A percentile compares a stretch with the other conserved stretches of the same genome.
Evolutionary conservation across 192 early-diverging fungal genomes (phyloP).

Genomic region (Glomus cerebriforme): DNA sequence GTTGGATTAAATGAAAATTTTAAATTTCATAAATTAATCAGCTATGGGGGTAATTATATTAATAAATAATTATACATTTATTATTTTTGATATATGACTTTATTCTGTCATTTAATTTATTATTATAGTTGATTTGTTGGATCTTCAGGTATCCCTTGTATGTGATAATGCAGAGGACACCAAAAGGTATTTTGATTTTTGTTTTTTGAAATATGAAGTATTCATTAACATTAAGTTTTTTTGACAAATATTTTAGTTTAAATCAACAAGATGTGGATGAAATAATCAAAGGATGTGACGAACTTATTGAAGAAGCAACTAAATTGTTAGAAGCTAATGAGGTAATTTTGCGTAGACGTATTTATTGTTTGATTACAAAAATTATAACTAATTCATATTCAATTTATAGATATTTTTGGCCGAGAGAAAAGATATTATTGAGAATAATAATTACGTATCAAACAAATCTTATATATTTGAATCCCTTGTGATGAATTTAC

Average conservation of each 20-base stretch:
- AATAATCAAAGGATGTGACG: not conserved
- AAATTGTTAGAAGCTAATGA: not conserved
- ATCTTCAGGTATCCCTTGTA: not conserved
- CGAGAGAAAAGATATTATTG: not conserved
- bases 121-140: not conserved
- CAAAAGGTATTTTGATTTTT: not conserved
- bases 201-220: not conserved
- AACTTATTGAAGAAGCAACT: not conserved
- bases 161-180: not conserved
- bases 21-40: conserved; percentile 2
- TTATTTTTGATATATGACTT: not conserved
- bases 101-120: not conserved
- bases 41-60: not conserved
- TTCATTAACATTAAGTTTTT: not conserved
- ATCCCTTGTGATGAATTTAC: not conserved
- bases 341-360: not conserved
- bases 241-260: not conserved
- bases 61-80: not conserved
- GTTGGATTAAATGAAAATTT: conserved; percentile 4
- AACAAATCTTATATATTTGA: not conserved
- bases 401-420: not conserved
- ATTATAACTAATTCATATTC: not conserved
- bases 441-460: not conserved
- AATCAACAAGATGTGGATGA: not conserved
- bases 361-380: not conserved